Conservation (phyloP, 192 early-diverging fungal genomes). For the Coemansia reversa region DNA sequence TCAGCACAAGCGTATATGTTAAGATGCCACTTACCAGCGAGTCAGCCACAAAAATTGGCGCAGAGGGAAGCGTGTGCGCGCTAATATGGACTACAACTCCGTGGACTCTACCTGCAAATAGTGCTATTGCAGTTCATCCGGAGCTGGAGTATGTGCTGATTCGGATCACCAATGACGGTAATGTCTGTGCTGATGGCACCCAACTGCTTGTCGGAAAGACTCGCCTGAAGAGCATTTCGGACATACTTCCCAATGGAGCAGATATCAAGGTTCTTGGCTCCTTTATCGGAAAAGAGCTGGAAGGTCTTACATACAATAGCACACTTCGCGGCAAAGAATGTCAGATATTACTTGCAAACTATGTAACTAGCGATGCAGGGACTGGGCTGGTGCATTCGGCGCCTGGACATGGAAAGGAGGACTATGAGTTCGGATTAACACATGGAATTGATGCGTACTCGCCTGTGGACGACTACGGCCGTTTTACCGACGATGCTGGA, state of each 20-base stretch:
- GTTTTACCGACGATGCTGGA: conserved; percentile 67
- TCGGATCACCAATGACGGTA: conserved; percentile 2
- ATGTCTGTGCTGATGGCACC: not conserved
- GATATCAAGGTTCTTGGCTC: conserved; percentile 1
- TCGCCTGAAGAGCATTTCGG: conserved; percentile 16
- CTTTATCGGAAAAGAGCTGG: conserved; percentile 52
- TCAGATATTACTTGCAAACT: conserved; percentile 62
- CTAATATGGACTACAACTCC: conserved; percentile 82
- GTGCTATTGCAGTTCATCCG: conserved; percentile 66
- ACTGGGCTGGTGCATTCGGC: conserved; percentile 83
- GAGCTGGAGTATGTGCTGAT: conserved; percentile 63
- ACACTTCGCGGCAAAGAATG: conserved; percentile 51
- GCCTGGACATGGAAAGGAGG: conserved; percentile 81
- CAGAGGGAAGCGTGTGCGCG: conserved; percentile 25
- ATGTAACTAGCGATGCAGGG: conserved; percentile 71
- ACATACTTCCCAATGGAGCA: conserved; percentile 15
- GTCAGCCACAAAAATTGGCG: conserved; percentile 20
- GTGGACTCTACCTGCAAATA: conserved; percentile 79
- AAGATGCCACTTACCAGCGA: conserved; percentile 54
- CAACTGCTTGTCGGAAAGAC: conserved; percentile 34
- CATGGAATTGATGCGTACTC: conserved; percentile 62
- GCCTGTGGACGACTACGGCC: conserved; percentile 71
- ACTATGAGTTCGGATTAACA: conserved; percentile 65
- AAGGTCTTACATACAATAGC: conserved; percentile 60
- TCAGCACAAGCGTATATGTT: conserved; percentile 71